Conservation (phyloP, 306 rosid genomes). For the Albizia julibrissin region DNA sequence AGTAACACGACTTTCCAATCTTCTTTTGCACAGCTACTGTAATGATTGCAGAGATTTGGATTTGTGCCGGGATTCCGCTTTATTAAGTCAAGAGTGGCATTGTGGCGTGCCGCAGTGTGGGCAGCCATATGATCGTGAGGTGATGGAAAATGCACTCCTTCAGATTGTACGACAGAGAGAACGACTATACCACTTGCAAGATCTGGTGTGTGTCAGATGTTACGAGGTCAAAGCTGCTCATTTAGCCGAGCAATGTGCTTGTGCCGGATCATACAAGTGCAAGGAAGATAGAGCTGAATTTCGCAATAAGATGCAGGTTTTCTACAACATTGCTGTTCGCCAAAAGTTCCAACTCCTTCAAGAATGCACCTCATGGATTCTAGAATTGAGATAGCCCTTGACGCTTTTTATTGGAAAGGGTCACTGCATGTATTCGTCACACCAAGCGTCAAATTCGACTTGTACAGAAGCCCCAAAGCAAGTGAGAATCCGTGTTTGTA, state of each 20-base stretch:
- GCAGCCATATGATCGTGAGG: conserved; percentile 81
- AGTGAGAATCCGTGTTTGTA: background rate
- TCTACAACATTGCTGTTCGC: conserved; percentile 62
- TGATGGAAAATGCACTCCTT: conserved; percentile 79
- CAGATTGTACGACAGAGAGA: conserved; percentile 87
- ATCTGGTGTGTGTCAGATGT: conserved; percentile 70
- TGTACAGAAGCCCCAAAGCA: background rate
- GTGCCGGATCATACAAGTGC: conserved; percentile 81
- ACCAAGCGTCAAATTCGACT: background rate
- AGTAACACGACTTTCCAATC: background rate
- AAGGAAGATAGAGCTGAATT: conserved; percentile 61
- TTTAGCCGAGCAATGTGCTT: conserved; percentile 77
- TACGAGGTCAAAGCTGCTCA: conserved; percentile 84
- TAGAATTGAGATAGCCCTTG: conserved; percentile 43
- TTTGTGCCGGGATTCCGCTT: conserved; percentile 71
- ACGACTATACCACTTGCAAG: conserved; percentile 81
- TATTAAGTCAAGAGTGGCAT: conserved; percentile 70
- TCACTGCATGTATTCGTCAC: background rate
- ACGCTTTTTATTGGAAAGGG: background rate
- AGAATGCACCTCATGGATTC: conserved; percentile 80
- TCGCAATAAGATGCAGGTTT: conserved; percentile 60
- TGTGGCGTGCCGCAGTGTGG: conserved; percentile 90
- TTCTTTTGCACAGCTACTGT: conserved; percentile 64
- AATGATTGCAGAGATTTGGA: conserved; percentile 90
- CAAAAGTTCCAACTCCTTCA: conserved; percentile 86